phyloP scores from a whole-genome alignment of 2,329 filamentous ascomycete species.

The Ophiostoma himal-ulmi region DNA sequence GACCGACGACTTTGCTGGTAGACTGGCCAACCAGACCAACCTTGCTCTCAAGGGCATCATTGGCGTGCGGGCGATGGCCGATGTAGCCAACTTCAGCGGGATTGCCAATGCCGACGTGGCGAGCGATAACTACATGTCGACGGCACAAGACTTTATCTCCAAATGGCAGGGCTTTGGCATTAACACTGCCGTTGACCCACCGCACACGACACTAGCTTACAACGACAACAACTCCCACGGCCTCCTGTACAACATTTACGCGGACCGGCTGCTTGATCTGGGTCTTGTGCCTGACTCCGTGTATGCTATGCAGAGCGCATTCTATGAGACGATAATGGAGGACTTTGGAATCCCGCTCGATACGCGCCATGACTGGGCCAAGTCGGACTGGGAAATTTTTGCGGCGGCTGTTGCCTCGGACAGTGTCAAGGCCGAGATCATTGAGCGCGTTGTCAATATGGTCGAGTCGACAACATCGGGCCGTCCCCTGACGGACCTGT shows the following conservation, averaged over 20 bases:
- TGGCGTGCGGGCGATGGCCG: slow-evolving; percentile 71
- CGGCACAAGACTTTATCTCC: slow-evolving; percentile 52
- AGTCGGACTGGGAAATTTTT: slow-evolving; percentile 84
- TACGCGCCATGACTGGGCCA: slow-evolving; percentile 73
- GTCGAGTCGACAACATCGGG: slow-evolving; percentile 67
- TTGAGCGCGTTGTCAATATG: slow-evolving; percentile 65
- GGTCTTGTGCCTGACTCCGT: slow-evolving; percentile 67
- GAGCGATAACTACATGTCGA: slow-evolving; percentile 17
- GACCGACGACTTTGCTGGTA: slow-evolving; percentile 68
- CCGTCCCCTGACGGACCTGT: slow-evolving; percentile 69
- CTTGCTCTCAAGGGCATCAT: slow-evolving; percentile 73
- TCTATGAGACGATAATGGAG: slow-evolving; percentile 66
- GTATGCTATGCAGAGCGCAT: slow-evolving; percentile 70
- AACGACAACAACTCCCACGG: slow-evolving; percentile 53
- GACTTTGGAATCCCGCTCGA: slow-evolving; percentile 80
- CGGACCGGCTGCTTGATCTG: slow-evolving; percentile 71
- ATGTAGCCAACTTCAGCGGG: slow-evolving; percentile 57
- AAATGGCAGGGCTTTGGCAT: slow-evolving; percentile 69
- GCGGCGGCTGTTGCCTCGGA: slow-evolving; percentile 65
- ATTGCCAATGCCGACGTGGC: slow-evolving; percentile 38
- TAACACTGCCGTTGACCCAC: slow-evolving; percentile 53
- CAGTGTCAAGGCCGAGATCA: slow-evolving; percentile 57
- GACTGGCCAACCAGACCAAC: slow-evolving; percentile 66
- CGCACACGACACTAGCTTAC: slow-evolving; percentile 74
- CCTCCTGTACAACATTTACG: slow-evolving; percentile 74